Conservation (phyloP, 2,329 filamentous ascomycete species). For the Paracoccidioides lutzii region DNA sequence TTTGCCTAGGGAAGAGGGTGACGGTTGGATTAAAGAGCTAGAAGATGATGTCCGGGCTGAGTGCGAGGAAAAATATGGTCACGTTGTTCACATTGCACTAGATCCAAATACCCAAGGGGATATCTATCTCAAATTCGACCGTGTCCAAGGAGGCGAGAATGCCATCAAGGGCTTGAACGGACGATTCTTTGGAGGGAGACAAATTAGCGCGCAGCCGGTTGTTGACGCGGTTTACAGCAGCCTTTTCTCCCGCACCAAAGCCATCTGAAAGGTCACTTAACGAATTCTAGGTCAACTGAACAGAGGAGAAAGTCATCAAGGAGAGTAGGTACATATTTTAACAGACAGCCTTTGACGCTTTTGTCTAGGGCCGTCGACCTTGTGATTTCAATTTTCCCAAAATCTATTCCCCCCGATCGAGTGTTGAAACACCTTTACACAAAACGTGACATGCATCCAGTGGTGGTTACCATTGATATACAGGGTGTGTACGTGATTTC, state of each 20-base stretch:
- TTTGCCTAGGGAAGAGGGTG: conserved; percentile 60
- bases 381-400: background rate
- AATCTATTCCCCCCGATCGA: background rate
- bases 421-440: background rate
- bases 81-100: conserved; percentile 91
- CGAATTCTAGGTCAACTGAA: background rate
- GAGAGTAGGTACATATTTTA: conserved; percentile 1
- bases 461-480: background rate
- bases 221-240: conserved; percentile 98
- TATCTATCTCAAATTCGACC: conserved; percentile 97
- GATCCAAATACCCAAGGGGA: conserved; percentile 91
- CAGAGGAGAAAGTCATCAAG: conserved; percentile 13
- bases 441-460: background rate
- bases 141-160: conserved; percentile 88
- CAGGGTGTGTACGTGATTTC: background rate
- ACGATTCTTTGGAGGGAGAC: conserved; percentile 82
- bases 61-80: conserved; percentile 90
- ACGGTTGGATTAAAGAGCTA: conserved; percentile 81
- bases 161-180: conserved; percentile 97
- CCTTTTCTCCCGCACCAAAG: conserved; percentile 77
- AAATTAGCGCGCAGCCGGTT: conserved; percentile 89
- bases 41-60: conserved; percentile 87
- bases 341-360: background rate
- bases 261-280: conserved; percentile 43
- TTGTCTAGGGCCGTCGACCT: conserved; percentile 2